Base-by-base conservation (phyloP, 108 stramenopile species). In the Cyclotella sp. region DNA sequence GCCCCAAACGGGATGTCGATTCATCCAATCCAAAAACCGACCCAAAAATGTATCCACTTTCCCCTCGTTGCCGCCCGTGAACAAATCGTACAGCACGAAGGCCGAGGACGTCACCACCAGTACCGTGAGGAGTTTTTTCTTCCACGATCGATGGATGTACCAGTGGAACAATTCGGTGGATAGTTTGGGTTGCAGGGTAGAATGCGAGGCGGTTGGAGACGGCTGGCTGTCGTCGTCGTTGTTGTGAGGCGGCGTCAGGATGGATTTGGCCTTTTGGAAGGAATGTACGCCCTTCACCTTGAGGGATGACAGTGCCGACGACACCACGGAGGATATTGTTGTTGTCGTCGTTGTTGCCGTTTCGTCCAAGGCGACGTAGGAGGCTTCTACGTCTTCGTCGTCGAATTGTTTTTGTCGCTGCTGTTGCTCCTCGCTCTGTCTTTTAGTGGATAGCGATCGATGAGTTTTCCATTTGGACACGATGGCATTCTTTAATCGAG, bases 51-150 rank as follows among this genome's bases (percentile, higher is more conserved):
- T 0, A 11, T 34, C 9, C 9, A 70, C 45, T 19, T 70, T 34
- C 9, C 45, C 72, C 22, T 55, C 47, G 18, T 68, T 67, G 0
- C 52, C 22, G 1, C 55, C 55, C 2, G 3, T 4, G 24, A 73
- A 74, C 39, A 68, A 16, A 46, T 80, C 79, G 27, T 66, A 42
- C 28, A 80, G 27, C 13, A 80, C 79, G 12, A 61, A 26, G 22
- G 49, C n/a, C 19, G 63, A 62, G 0, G 79, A 68, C 15, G 68
- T 16, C 15, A 72, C 57, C 0, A 80, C 73, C 9, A 80, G 30
- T 51, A 73, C n/a, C 0, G 79, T 74, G 8, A 73, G 9, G 0
- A 80, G 64, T 55, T 80, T 73, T 59, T 80, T 80, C 59, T 63
- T 73, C 59, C 72, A 68, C 19, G 79, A 80, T 15, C 79, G 72